Percentiles rank a stretch among this genome's conserved stretches.
Conservation (phyloP, 2,329 filamentous ascomycete genomes). For the Penicillium nordicum region DNA sequence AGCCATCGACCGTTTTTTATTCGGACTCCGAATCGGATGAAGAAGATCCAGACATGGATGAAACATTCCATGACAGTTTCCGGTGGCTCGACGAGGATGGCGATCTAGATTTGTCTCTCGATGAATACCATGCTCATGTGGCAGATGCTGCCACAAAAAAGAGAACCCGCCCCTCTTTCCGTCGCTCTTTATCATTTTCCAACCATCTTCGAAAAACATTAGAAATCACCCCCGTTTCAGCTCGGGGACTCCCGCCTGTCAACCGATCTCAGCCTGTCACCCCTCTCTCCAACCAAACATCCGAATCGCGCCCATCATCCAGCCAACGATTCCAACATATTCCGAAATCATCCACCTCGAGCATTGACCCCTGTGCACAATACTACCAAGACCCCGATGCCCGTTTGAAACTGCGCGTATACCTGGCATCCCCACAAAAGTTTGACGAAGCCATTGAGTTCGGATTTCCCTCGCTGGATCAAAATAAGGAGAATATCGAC, state of each 20-base stretch:
- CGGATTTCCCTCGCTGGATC: conserved; percentile 65
- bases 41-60: conserved; percentile 43
- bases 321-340: conserved; percentile 52
- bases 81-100: conserved; percentile 72
- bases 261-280: conserved; percentile 46
- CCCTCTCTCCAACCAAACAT: conserved; percentile 26
- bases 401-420: conserved; percentile 77
- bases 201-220: conserved; percentile 55
- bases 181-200: conserved; percentile 68
- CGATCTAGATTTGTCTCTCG: conserved; percentile 66
- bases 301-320: conserved; percentile 41
- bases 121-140: conserved; percentile 67
- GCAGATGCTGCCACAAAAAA: conserved; percentile 44
- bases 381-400: conserved; percentile 91
- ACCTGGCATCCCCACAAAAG: conserved; percentile 84
- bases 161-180: conserved; percentile 55
- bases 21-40: conserved; percentile 32
- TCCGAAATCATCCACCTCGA: conserved; percentile 49
- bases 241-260: conserved; percentile 25
- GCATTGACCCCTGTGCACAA: conserved; percentile 67
- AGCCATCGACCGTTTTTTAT: conserved; percentile 26
- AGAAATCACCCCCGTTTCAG: conserved; percentile 39
- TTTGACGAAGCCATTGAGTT: conserved; percentile 95
- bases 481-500: conserved; percentile 25
- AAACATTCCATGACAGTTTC: conserved; percentile 64